A percentile compares a stretch with the other conserved stretches of the same genome.
Evolutionary conservation across 768 basidiomycete genomes (phyloP).

Genomic region (Phylloporus rhodoxanthus): DNA sequence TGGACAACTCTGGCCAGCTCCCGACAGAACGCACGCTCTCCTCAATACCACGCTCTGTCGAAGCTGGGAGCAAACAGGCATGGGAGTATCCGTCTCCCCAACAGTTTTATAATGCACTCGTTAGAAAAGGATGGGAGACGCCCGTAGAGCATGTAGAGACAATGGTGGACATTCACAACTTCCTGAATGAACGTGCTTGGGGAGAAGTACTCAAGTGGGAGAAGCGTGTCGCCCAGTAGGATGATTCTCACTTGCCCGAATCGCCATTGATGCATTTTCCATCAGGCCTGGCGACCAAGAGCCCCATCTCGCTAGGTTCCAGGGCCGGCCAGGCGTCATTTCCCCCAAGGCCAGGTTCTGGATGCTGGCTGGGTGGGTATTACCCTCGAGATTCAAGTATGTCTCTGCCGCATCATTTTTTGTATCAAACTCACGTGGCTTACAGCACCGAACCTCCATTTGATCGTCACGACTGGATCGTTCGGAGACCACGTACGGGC

Average conservation of each 20-base stretch:
- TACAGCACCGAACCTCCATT: constrained; percentile 86
- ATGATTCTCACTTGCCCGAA: not conserved
- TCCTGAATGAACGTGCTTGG: constrained; percentile 96
- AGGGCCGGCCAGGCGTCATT: constrained; percentile 85
- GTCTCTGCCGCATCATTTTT: constrained; percentile 22
- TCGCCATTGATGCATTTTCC: not conserved
- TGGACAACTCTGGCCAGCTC: constrained; percentile 51
- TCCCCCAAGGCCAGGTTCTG: constrained; percentile 91
- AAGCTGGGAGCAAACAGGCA: constrained; percentile 24
- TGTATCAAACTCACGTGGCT: constrained; percentile 1
- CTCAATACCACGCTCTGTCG: constrained; percentile 71
- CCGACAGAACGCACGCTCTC: constrained; percentile 73
- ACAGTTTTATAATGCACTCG: constrained; percentile 96
- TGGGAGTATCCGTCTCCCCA: constrained; percentile 99
- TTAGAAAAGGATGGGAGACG: constrained; percentile 95
- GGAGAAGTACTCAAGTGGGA: constrained; percentile 93
- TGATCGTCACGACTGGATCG: constrained; percentile 96
- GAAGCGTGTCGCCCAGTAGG: constrained; percentile 39
- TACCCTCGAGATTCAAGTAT: constrained; percentile 88
- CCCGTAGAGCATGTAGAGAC: constrained; percentile 93
- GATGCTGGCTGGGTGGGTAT: constrained; percentile 80
- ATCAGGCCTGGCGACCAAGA: constrained; percentile 50
- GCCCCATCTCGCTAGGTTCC: constrained; percentile 75
- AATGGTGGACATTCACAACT: constrained; percentile 99
- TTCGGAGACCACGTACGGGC: constrained; percentile 72